Percentiles rank a stretch among this genome's conserved stretches.
Conservation (phyloP, 441 rosid genomes). For the Pelargonium australe region DNA sequence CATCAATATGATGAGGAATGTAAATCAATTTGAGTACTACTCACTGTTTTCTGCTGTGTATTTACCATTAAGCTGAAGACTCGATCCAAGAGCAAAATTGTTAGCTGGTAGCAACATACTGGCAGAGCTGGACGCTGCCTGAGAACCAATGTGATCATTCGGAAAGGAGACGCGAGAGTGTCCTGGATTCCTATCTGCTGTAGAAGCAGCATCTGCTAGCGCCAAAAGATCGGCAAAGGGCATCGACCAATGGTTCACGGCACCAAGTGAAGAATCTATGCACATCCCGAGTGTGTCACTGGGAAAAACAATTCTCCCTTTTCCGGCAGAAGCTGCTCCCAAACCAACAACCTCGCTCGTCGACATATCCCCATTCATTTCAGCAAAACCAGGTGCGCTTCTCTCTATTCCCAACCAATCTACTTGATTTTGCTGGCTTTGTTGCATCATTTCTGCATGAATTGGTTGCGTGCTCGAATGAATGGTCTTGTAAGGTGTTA, state of each 20-base stretch:
- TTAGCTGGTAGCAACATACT: constrained; percentile 8
- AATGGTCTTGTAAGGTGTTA: constrained; percentile 38
- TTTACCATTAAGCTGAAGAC: constrained; percentile 9
- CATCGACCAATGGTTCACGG: constrained; percentile 20
- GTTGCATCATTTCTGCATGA: constrained; percentile 21
- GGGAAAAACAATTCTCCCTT: not conserved
- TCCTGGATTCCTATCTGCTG: constrained; percentile 13
- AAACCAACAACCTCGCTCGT: constrained; percentile 5
- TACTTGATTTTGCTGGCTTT: constrained; percentile 19
- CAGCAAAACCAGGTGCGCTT: constrained; percentile 27
- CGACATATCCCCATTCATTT: constrained; percentile 14
- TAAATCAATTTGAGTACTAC: constrained; percentile 10
- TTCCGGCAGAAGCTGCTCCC: constrained; percentile 9
- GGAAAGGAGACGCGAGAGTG: constrained; percentile 17
- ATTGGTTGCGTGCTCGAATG: constrained; percentile 27
- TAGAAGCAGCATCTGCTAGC: constrained; percentile 43
- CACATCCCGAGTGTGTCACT: constrained; percentile 12
- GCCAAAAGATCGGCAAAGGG: constrained; percentile 48
- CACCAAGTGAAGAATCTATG: constrained; percentile 19
- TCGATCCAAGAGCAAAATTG: constrained; percentile 10
- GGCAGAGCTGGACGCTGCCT: not conserved
- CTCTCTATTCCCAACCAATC: constrained; percentile 26
- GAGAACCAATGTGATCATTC: not conserved
- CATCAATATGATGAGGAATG: not conserved
- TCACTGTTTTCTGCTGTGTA: constrained; percentile 21